Conservation (phyloP, 768 basidiomycete genomes). For the Suillus hirtellus region DNA sequence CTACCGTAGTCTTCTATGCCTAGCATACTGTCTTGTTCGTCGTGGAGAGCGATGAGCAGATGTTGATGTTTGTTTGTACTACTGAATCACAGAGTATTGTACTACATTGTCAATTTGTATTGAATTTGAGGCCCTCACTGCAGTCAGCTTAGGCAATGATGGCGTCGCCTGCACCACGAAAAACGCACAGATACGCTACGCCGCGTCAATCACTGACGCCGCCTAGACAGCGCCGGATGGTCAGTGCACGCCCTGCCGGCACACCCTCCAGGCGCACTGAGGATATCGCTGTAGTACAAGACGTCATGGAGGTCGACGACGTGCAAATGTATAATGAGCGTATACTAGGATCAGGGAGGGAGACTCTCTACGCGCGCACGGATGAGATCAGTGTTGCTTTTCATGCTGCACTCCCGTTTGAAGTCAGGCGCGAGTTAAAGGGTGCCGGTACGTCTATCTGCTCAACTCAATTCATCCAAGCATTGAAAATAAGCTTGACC, state of each 20-base stretch:
- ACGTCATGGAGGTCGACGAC: constrained; percentile 73
- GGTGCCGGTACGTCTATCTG: constrained; percentile 51
- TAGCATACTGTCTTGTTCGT: constrained; percentile 49
- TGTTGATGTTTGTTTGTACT: constrained; percentile 5
- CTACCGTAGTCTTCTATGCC: constrained; percentile 80
- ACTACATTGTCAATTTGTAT: background rate
- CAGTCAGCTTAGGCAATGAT: background rate
- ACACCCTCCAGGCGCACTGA: constrained; percentile 23
- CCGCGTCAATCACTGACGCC: constrained; percentile 26
- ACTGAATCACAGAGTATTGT: background rate
- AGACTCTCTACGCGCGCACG: constrained; percentile 63
- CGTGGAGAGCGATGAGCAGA: constrained; percentile 2
- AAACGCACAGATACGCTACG: constrained; percentile 39
- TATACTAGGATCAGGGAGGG: constrained; percentile 24
- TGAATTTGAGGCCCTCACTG: too few species aligned
- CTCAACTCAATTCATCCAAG: background rate
- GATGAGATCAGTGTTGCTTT: constrained; percentile 67
- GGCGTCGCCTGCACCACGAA: constrained; percentile 59
- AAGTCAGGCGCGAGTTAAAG: constrained; percentile 70
- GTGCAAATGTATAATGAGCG: constrained; percentile 40
- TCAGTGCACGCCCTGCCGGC: constrained; percentile 21
- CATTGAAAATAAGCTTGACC: background rate
- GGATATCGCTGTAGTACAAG: constrained; percentile 46
- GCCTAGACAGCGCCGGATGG: constrained; percentile 29
- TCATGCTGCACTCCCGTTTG: constrained; percentile 69